Evolutionary conservation across 257 asterid genomes (phyloP).

Genomic region (Solanum gandarillasii): DNA sequence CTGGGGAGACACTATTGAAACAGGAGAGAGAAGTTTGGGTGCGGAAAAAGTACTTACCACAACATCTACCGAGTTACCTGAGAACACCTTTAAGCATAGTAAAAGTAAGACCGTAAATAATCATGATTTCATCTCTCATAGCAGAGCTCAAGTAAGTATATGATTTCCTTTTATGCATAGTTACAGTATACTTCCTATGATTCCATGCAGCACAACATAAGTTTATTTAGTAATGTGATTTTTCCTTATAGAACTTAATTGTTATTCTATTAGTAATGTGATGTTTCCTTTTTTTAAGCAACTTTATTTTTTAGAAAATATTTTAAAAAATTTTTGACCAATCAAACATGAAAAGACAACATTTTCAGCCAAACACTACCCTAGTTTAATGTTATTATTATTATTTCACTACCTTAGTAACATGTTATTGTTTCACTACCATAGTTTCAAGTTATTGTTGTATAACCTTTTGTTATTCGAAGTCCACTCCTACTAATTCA

Average conservation of each 20-base stretch:
- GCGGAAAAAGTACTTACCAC: slow-evolving; percentile 26
- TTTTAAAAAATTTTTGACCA: too few species aligned
- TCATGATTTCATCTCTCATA: slow-evolving; percentile 42
- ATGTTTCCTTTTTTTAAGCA: too few species aligned
- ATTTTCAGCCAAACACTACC: neutral
- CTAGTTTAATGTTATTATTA: neutral
- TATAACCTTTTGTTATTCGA: neutral
- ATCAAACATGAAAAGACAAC: too few species aligned
- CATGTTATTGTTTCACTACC: neutral
- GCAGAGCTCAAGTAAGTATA: slow-evolving; percentile 35
- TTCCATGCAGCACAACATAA: neutral
- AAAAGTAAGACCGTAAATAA: slow-evolving; percentile 33
- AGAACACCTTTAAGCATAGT: slow-evolving; percentile 26
- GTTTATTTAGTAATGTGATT: neutral
- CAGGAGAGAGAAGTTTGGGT: slow-evolving; percentile 21
- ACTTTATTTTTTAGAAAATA: too few species aligned
- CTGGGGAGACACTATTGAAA: slow-evolving; percentile 34
- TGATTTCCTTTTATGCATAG: too few species aligned
- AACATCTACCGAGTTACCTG: slow-evolving; percentile 50
- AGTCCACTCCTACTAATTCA: neutral
- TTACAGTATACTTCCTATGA: neutral
- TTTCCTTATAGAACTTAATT: too few species aligned
- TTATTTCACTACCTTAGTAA: too few species aligned
- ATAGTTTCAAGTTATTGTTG: neutral
- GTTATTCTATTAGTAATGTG: too few species aligned